Evolutionary conservation across 345 rosid species (phyloP), one percentile per base, ranked within the genome.

Genomic region (Geranium brycei): DNA sequence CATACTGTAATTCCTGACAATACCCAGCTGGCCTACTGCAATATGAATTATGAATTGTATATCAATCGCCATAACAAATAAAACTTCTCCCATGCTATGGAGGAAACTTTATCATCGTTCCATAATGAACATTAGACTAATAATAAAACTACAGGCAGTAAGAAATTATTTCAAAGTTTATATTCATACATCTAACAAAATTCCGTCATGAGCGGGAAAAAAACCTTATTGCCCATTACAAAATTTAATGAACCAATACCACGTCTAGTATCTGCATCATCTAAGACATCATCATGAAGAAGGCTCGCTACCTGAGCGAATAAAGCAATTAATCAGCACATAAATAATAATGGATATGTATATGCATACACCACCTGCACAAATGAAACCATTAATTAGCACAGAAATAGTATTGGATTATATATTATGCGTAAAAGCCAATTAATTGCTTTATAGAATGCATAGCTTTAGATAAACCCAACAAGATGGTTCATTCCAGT

Each of bases 231-330:
- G 57, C 96, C 97, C 97, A 92, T 87, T 10, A 89, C 85, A 72
- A 78, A 66, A 80, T 87, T 92, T 69, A 87, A 76, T 62, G 98
- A 92, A 71, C 88, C 84, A 76, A 92, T 81, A 64, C 96, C 98
- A 62, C 91, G 95, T 63, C 98, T 83, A 47, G 88, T 87, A 64
- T 87, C 84, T 1, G 98, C 98, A 77, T 87, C 97, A 81, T 92
- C 98, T 78, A 92, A 78, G 47, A 92, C 91, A 72, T 92, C 97
- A 73, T 92, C 97, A 61, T 89, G 98, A 65, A 92, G 93, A 63
- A 90, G 91, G 71, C 97, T 87, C 31, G 97, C 97, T 62, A 90
- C 97, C 95, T 90, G 62, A 69, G 61, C 75, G 58, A 67, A 47
- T 16, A 31, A 58, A 51, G 62, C 47, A 17, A 58, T 47, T 11